Conservation (phyloP, 345 rosid genomes). For the Bruguiera gymnorhiza region DNA sequence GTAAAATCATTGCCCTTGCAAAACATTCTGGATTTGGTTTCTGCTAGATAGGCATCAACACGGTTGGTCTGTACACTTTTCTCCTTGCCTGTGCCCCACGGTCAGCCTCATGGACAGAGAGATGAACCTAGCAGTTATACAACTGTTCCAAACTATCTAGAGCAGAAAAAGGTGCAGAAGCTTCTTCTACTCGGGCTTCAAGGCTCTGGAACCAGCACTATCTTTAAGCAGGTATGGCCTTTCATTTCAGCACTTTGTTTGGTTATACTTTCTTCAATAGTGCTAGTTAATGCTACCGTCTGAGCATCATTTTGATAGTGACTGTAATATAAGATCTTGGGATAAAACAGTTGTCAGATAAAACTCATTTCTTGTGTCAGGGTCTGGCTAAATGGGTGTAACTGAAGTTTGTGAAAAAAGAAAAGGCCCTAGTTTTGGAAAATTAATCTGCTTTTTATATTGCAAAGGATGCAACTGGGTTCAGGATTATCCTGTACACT, state of each 20-base stretch:
- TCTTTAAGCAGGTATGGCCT: slow-evolving; percentile 83
- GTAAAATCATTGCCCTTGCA: slow-evolving; percentile 8
- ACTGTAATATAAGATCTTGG: too few relatives aligned
- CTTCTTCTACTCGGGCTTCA: slow-evolving; percentile 78
- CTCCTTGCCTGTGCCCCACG: slow-evolving; percentile 84
- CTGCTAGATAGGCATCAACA: slow-evolving; percentile 79
- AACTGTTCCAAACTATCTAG: slow-evolving; percentile 74
- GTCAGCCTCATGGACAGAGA: slow-evolving; percentile 61
- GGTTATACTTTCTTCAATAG: background rate
- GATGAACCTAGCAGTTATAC: slow-evolving; percentile 74
- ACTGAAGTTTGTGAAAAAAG: too few relatives aligned
- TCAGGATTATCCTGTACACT: background rate
- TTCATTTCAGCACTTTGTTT: background rate
- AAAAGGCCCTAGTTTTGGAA: too few relatives aligned
- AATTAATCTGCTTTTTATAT: too few relatives aligned
- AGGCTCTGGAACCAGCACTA: slow-evolving; percentile 96
- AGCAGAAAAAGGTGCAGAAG: slow-evolving; percentile 74
- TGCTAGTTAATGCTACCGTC: background rate
- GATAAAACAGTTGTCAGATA: too few relatives aligned
- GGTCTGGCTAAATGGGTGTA: too few relatives aligned
- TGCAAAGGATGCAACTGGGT: background rate
- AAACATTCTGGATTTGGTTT: slow-evolving; percentile 24
- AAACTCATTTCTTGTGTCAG: too few relatives aligned
- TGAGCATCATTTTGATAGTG: too few relatives aligned
- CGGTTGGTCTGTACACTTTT: slow-evolving; percentile 75